These are phyloP conservation scores for Actinomortierella ambigua DNA, from an alignment of 371 early-diverging fungal species.

Conservation along the genomic window DNA sequence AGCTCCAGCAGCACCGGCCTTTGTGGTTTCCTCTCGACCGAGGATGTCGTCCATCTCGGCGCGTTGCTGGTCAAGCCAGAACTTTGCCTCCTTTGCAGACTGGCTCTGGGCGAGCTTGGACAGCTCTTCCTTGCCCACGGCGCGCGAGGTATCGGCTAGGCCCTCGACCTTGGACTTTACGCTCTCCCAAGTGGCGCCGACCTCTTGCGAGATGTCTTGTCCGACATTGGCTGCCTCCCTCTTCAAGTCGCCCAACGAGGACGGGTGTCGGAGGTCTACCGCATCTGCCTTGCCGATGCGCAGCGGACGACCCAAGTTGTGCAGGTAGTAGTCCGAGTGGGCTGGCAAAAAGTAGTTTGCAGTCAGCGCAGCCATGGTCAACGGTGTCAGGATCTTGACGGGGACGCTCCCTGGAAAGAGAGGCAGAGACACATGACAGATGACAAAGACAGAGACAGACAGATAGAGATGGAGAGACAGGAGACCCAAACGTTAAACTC, in stretches of 20 bases:
- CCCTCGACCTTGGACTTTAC: slow-evolving; percentile 21
- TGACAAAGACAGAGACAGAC: not conserved
- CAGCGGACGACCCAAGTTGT: slow-evolving; percentile 3
- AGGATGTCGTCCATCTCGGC: slow-evolving; percentile 16
- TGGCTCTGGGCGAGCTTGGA: slow-evolving; percentile 10
- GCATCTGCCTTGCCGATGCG: not conserved
- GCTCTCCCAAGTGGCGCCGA: slow-evolving; percentile 15
- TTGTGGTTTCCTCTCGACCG: slow-evolving; percentile 4
- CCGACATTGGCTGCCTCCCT: slow-evolving; percentile 2
- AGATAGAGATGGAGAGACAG: not conserved
- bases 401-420: slow-evolving; percentile 19
- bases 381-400: slow-evolving; percentile 34
- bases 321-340: slow-evolving; percentile 15
- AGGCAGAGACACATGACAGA: not conserved
- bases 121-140: slow-evolving; percentile 15
- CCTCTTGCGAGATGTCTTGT: slow-evolving; percentile 20
- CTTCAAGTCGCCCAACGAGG: slow-evolving; percentile 4
- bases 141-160: slow-evolving; percentile 12
- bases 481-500: not conserved
- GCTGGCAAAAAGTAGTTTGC: slow-evolving; percentile 36
- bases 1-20: not conserved
- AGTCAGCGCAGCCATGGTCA: slow-evolving; percentile 23
- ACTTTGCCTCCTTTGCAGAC: slow-evolving; percentile 11
- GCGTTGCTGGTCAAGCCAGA: slow-evolving; percentile 17
- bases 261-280: not conserved